These are phyloP conservation scores for Tricholoma matsutake DNA, from an alignment of 768 basidiomycete species.

Conservation along the genomic window DNA sequence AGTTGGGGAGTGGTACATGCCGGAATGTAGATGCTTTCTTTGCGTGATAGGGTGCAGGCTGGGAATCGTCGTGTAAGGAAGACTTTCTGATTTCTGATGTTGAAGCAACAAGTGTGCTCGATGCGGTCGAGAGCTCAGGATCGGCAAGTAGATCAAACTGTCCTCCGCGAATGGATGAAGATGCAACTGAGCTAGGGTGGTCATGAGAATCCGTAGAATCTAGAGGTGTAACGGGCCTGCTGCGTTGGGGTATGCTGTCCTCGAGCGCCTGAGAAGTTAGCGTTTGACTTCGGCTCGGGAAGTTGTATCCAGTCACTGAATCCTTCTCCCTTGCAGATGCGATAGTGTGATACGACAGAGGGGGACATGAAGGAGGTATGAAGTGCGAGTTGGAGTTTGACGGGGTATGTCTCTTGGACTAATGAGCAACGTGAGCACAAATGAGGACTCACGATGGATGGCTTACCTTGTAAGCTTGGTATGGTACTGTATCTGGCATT, in stretches of 20 bases:
- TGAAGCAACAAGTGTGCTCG: slow-evolving; percentile 11
- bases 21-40: slow-evolving; percentile 45
- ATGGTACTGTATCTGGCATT: slow-evolving; percentile 39
- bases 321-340: not conserved
- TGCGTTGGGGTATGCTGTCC: not conserved
- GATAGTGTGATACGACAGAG: slow-evolving; percentile 12
- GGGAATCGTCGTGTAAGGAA: slow-evolving; percentile 4
- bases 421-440: slow-evolving; percentile 7
- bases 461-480: slow-evolving; percentile 51
- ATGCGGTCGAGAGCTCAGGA: not conserved
- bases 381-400: slow-evolving; percentile 24
- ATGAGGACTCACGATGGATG: slow-evolving; percentile 4
- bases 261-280: not conserved
- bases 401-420: slow-evolving; percentile 46
- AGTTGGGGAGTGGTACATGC: slow-evolving; percentile 40
- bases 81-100: not conserved
- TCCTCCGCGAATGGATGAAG: not conserved
- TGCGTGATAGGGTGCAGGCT: slow-evolving; percentile 7
- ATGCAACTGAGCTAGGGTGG: too few relatives aligned
- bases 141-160: not conserved
- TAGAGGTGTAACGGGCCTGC: not conserved
- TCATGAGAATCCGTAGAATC: not conserved
- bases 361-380: slow-evolving; percentile 27
- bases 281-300: not conserved
- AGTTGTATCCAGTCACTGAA: not conserved